A percentile compares a stretch with the other conserved stretches of the same genome.
These are phyloP conservation scores for Trichoderma polysporum DNA, from an alignment of 2,329 filamentous ascomycete species.

Conservation along the genomic window DNA sequence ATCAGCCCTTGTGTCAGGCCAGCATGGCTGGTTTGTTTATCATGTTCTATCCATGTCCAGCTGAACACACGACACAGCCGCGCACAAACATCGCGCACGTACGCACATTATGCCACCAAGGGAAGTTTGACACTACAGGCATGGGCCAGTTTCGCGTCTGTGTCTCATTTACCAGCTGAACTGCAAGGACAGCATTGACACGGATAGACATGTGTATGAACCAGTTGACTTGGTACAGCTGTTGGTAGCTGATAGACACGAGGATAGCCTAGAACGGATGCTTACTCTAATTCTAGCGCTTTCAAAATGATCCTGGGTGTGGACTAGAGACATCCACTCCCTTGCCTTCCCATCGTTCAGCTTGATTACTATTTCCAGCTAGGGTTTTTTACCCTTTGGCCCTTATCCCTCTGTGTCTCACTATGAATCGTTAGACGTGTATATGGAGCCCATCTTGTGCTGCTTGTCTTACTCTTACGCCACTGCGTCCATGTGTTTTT, in stretches of 20 bases:
- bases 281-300: background rate
- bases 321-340: background rate
- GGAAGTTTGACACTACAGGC: background rate
- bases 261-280: background rate
- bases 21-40: background rate
- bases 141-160: background rate
- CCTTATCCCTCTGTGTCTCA: background rate
- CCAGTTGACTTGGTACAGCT: background rate
- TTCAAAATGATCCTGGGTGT: background rate
- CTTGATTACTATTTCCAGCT: background rate
- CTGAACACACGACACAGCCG: constrained; percentile 8
- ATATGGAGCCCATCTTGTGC: constrained; percentile 2
- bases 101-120: background rate
- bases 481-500: constrained; percentile 7
- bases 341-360: background rate
- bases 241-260: background rate
- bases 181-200: background rate
- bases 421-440: constrained; percentile 8
- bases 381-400: background rate
- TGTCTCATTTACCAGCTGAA: constrained; percentile 11
- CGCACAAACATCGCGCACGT: background rate
- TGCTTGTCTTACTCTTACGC: constrained; percentile 7
- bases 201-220: background rate
- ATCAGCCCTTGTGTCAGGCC: background rate
- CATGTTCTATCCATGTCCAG: constrained; percentile 6